Conservation (phyloP, 2,329 filamentous ascomycete genomes). For the Epichloe glyceriae region DNA sequence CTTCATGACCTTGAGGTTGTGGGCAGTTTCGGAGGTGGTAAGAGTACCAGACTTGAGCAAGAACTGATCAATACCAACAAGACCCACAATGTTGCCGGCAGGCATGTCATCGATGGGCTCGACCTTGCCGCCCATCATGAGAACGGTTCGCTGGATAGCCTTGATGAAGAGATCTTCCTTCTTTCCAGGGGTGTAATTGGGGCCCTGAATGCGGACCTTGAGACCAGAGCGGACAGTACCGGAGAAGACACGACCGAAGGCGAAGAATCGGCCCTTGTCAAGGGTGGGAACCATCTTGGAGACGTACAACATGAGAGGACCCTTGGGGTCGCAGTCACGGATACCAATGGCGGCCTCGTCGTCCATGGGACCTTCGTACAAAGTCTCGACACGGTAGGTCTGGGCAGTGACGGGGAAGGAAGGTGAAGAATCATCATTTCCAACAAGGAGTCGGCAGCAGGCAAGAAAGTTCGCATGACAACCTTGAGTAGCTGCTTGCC, state of each 20-base stretch:
- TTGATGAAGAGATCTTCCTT: slow-evolving; percentile 99
- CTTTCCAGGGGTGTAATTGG: slow-evolving; percentile 95
- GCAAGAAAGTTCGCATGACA: slow-evolving; percentile 97
- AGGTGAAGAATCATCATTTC: slow-evolving; percentile 99
- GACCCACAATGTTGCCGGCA: slow-evolving; percentile 98
- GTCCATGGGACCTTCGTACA: slow-evolving; percentile 94
- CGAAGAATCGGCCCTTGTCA: slow-evolving; percentile 99
- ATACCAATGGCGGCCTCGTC: slow-evolving; percentile 91
- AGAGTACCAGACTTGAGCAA: slow-evolving; percentile 99
- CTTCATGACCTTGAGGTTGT: slow-evolving; percentile 99
- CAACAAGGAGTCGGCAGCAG: slow-evolving; percentile 91
- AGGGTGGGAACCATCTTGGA: slow-evolving; percentile 99
- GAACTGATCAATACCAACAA: slow-evolving; percentile 99
- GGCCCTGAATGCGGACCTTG: slow-evolving; percentile 99
- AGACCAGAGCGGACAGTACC: slow-evolving; percentile 96
- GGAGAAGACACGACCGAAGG: slow-evolving; percentile 99
- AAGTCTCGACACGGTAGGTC: slow-evolving; percentile 94
- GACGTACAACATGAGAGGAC: slow-evolving; percentile 98
- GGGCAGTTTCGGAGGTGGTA: slow-evolving; percentile 89
- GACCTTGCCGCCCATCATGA: slow-evolving; percentile 99
- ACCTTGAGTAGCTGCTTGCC: slow-evolving; percentile 97
- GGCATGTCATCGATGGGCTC: slow-evolving; percentile 99
- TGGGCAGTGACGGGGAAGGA: slow-evolving; percentile 89
- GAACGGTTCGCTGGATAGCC: slow-evolving; percentile 97
- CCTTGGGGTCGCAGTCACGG: slow-evolving; percentile 96